Percentiles rank a stretch among this genome's conserved stretches.
Conservation (phyloP, 1,284 basidiomycete species). For the Rhodotorula sp. region DNA sequence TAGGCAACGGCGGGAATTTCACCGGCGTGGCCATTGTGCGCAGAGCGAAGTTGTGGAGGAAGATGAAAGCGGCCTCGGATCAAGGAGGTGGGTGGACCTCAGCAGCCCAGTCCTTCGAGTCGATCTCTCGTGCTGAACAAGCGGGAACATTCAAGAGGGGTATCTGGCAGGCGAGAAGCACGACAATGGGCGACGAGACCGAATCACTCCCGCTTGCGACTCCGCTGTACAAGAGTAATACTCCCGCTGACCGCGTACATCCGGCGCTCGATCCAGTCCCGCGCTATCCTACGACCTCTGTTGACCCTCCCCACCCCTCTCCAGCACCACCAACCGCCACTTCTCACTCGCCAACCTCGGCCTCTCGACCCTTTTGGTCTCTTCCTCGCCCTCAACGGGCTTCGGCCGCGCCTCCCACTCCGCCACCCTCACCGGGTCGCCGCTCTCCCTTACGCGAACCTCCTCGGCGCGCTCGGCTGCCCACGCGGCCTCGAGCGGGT, state of each 20-base stretch:
- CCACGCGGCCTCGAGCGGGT: slow-evolving; percentile 33
- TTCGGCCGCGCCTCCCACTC: slow-evolving; percentile 30
- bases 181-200: too few relatives aligned
- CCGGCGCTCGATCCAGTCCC: too few relatives aligned
- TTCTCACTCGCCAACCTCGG: slow-evolving; percentile 19
- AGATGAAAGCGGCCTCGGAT: too few relatives aligned
- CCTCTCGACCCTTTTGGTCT: slow-evolving; percentile 36
- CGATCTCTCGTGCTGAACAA: too few relatives aligned
- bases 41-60: background rate
- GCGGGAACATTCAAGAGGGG: too few relatives aligned
- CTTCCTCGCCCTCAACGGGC: slow-evolving; percentile 31
- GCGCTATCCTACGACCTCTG: too few relatives aligned
- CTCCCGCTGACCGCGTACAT: too few relatives aligned
- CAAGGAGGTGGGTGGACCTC: too few relatives aligned
- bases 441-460: slow-evolving; percentile 20
- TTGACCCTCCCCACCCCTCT: background rate
- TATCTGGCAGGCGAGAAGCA: too few relatives aligned
- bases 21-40: background rate
- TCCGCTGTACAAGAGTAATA: too few relatives aligned
- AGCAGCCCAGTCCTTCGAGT: too few relatives aligned
- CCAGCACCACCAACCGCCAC: slow-evolving; percentile 31
- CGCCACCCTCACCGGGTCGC: slow-evolving; percentile 12
- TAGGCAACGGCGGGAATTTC: slow-evolving; percentile 10
- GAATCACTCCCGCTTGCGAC: too few relatives aligned
- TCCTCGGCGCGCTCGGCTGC: slow-evolving; percentile 29